Percentiles rank a stretch among this genome's conserved stretches.
Evolutionary conservation across 306 rosid species (phyloP).

Genomic region (Cajanus cajan): DNA sequence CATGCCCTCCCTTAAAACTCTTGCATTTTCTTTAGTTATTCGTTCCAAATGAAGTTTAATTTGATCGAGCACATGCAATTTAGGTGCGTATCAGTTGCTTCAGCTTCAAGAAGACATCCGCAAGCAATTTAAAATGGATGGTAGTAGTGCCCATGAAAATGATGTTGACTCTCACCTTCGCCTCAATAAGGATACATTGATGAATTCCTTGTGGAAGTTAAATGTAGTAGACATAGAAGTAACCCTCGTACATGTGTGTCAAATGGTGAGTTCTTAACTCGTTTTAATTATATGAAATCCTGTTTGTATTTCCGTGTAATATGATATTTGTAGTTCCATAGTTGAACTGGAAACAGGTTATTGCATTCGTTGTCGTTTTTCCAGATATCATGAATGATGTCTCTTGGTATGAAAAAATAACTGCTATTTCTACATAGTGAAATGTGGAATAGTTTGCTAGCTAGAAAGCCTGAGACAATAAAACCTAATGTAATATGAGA

Average conservation of each 20-base stretch:
- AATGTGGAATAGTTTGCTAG: background rate
- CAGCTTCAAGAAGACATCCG: slow-evolving; percentile 81
- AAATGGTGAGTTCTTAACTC: slow-evolving; percentile 64
- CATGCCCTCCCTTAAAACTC: background rate
- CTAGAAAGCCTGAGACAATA: background rate
- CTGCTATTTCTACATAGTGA: background rate
- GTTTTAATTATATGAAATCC: background rate
- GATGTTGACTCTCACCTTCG: slow-evolving; percentile 69
- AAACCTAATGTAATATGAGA: background rate
- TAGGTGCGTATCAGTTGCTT: slow-evolving; percentile 83
- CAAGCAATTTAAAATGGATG: slow-evolving; percentile 62
- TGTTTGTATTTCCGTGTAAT: background rate
- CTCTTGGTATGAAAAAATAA: background rate
- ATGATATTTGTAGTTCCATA: background rate
- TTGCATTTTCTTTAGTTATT: slow-evolving; percentile 20
- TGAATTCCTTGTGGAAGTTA: slow-evolving; percentile 88
- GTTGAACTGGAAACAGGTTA: slow-evolving; percentile 20
- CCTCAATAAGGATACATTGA: slow-evolving; percentile 66
- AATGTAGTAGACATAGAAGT: slow-evolving; percentile 94
- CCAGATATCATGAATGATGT: background rate
- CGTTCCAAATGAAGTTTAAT: slow-evolving; percentile 26
- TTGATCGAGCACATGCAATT: slow-evolving; percentile 19
- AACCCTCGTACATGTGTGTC: slow-evolving; percentile 86
- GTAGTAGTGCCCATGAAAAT: slow-evolving; percentile 47
- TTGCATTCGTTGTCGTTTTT: background rate